These are phyloP conservation scores for Ceratobasidium sp. DNA, from an alignment of 1,284 basidiomycete genomes.

Conservation along the genomic window DNA sequence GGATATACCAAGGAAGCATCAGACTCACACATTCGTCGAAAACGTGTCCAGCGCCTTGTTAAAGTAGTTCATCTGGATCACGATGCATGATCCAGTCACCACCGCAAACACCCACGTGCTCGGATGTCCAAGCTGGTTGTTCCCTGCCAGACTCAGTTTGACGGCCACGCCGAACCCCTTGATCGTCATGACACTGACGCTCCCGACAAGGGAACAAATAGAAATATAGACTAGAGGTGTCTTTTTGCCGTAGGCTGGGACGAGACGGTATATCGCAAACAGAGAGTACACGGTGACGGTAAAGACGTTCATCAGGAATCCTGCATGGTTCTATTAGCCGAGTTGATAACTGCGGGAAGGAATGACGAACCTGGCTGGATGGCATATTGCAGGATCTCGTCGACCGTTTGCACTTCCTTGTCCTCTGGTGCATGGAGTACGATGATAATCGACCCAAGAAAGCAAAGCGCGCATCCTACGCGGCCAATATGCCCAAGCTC, in stretches of 20 bases:
- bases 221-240: conserved; percentile 95
- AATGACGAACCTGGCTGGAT: conserved; percentile 81
- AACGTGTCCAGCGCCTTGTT: no score
- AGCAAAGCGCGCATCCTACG: conserved; percentile 91
- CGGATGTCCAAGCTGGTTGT: conserved; percentile 95
- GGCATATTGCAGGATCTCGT: conserved; percentile 93
- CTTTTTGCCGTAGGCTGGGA: conserved; percentile 88
- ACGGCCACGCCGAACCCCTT: conserved; percentile 97
- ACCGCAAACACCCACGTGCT: conserved; percentile 96
- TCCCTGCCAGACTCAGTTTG: conserved; percentile 93
- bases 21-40: conserved; percentile 91
- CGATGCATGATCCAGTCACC: conserved; percentile 74
- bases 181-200: conserved; percentile 92
- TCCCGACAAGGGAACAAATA: conserved; percentile 92
- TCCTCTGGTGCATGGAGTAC: conserved; percentile 97
- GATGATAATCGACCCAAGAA: conserved; percentile 94
- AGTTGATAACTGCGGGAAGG: conserved; percentile 17
- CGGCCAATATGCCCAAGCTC: conserved; percentile 94
- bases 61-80: no score
- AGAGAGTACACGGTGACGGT: conserved; percentile 86
- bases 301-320: conserved; percentile 91
- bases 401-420: conserved; percentile 93
- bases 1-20: conserved; percentile 28
- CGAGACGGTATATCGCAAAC: conserved; percentile 90
- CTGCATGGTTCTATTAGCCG: conserved; percentile 60